Conservation (phyloP, 345 rosid species). For the Murraya koenigii region DNA sequence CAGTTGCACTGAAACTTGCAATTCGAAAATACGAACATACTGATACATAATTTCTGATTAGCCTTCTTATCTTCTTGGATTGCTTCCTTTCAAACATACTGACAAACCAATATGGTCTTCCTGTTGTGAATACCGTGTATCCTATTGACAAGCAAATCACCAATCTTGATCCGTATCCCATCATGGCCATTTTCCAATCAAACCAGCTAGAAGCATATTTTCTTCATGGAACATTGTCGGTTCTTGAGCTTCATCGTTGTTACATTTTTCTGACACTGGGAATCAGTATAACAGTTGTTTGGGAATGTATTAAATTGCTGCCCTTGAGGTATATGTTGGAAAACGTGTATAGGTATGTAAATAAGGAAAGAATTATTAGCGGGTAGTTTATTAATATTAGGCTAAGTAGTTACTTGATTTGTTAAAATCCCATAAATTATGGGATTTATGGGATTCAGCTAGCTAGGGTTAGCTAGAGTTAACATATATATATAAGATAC, state of each 20-base stretch:
- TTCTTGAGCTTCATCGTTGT: not conserved
- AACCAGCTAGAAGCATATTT: not conserved
- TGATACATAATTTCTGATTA: not conserved
- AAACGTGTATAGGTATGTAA: too few species aligned
- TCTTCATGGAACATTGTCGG: not conserved
- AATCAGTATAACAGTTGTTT: not conserved
- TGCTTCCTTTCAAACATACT: not conserved
- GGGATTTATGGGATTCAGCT: too few species aligned
- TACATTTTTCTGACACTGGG: not conserved
- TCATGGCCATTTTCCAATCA: not conserved
- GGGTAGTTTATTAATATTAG: too few species aligned
- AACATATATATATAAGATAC: too few species aligned
- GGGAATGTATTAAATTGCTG: not conserved
- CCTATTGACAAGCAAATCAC: not conserved
- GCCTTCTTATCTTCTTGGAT: not conserved
- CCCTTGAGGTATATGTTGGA: not conserved
- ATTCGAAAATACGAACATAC: too few species aligned
- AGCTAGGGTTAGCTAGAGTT: too few species aligned
- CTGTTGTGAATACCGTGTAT: slow-evolving; percentile 10
- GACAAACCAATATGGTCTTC: not conserved
- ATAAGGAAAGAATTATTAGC: too few species aligned
- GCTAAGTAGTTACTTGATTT: too few species aligned
- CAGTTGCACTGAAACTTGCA: too few species aligned
- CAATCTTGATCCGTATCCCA: not conserved
- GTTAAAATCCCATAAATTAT: too few species aligned